phyloP scores from a whole-genome alignment of 331 rosid genomes.

The Quercus lobata region DNA sequence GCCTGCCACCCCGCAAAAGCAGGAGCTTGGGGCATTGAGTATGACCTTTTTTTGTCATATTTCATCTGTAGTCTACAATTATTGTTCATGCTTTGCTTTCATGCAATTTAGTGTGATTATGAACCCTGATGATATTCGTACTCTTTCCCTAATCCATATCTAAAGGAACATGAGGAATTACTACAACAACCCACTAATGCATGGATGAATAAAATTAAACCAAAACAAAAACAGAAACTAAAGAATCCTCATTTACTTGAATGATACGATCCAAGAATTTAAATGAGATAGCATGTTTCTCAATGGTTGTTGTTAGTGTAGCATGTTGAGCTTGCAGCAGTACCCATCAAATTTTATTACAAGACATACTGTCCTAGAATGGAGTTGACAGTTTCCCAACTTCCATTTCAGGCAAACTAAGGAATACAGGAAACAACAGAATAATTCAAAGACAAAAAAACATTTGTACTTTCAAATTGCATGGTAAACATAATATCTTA shows the following conservation, averaged over 20 bases:
- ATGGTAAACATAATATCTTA: neutral
- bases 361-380: neutral
- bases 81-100: neutral
- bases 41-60: neutral
- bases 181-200: neutral
- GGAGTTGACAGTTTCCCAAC: neutral
- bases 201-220: neutral
- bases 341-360: neutral
- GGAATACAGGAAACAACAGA: neutral
- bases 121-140: neutral
- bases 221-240: neutral
- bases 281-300: neutral
- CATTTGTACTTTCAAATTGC: neutral
- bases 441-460: neutral
- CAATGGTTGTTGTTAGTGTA: neutral
- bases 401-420: neutral
- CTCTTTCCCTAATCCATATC: neutral
- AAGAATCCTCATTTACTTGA: neutral
- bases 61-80: neutral
- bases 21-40: too few relatives aligned
- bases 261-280: neutral
- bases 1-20: too few relatives aligned
- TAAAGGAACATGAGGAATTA: neutral
- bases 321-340: neutral
- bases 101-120: neutral